Base-by-base conservation (phyloP, 768 basidiomycete species). In the Rossbeevera mucosa region DNA sequence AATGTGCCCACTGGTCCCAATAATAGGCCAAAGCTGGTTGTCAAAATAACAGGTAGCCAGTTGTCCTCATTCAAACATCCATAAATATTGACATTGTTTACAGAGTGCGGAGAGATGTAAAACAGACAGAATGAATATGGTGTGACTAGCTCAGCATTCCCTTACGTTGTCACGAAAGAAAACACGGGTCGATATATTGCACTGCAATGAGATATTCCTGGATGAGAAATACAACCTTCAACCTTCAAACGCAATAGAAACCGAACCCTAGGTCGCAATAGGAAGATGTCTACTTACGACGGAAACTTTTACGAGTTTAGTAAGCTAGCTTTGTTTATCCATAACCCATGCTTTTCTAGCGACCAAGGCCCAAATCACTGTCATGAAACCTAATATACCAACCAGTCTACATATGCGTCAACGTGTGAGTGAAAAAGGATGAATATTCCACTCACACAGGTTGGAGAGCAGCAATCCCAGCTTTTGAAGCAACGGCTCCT, bases 1-100 rank as follows among this genome's bases (percentile, higher is more conserved):
- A 91, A 94, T 58, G 92, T 97, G 0, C 81, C 94, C 8, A 97
- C 93, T 0, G 92, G 91, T 2, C 80, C 83, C 4, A 95, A 94
- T 67, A 94, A 91, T 64, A 73, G 91, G 47, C 93, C 94, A 0
- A 96, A 96, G 65, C 69, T 96, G 22, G 80, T 80, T 2, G 91
- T 94, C 11, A 94, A 91, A 70, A 89, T 96, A 48, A 83, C 82
- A 11, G 93, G 93, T 90, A 55, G 50, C 80, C 13, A 41, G 18
- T 48, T 5, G 20, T 16, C n/a, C 2, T 7, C 20, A 14, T 41
- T n/a, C n/a, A 20, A 36, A 46, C 13, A 9, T n/a, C 14, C 4
- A n/a, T 38, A 12, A 36, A 65, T 30, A 24, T 18, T 16, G 40
- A 31, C 48, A 20, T 63, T 30, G 36, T 44, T 40, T 8, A 16